Evolutionary conservation across 2,329 filamentous ascomycete genomes (phyloP).

Genomic region (Alternaria novae-zelandiae): DNA sequence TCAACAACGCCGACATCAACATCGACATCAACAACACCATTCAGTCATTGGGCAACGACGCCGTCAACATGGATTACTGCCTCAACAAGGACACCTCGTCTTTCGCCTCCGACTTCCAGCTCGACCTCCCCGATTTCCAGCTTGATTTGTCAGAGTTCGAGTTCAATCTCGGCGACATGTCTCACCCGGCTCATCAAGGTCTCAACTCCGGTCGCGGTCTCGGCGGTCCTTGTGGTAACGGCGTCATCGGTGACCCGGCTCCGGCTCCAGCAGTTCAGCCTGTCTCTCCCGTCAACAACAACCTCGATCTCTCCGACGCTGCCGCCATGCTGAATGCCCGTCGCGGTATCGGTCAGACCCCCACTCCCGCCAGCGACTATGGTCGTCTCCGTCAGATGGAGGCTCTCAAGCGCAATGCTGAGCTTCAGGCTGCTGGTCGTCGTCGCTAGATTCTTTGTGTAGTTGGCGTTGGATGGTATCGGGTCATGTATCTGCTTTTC

Average conservation of each 20-base stretch:
- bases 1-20: no score
- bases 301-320: background rate
- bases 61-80: background rate
- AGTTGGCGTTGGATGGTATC: background rate
- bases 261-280: background rate
- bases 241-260: background rate
- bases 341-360: background rate
- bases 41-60: background rate
- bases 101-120: background rate
- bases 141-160: background rate
- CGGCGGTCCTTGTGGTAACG: background rate
- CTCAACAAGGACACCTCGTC: background rate
- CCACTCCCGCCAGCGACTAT: background rate
- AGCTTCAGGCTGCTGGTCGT: slow-evolving; percentile 6
- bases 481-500: background rate
- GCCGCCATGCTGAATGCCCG: background rate
- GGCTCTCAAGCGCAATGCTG: slow-evolving; percentile 22
- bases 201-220: background rate
- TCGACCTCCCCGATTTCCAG: background rate
- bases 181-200: background rate
- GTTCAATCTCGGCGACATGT: background rate
- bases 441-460: slow-evolving; percentile 4
- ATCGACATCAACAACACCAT: background rate
- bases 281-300: background rate
- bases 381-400: slow-evolving; percentile 23